Evolutionary conservation across 495 filamentous ascomycete species (phyloP).

Genomic region (Barbatosphaeria neglecta): DNA sequence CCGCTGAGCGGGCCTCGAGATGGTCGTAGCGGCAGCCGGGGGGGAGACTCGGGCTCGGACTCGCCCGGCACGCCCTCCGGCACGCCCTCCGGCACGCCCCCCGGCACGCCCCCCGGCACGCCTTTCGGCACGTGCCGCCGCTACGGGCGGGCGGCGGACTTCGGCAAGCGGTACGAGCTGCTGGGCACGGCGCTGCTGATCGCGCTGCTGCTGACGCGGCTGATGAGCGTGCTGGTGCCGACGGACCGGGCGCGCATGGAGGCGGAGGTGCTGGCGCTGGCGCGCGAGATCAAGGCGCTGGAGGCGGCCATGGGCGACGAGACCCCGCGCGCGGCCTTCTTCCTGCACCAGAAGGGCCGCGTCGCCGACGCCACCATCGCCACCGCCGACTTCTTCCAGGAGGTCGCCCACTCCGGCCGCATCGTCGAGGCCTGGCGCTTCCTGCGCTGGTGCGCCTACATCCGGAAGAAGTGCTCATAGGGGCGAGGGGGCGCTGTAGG

Average conservation of each 20-base stretch:
- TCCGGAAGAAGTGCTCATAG: background rate
- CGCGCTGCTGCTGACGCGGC: background rate
- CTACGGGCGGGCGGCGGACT: background rate
- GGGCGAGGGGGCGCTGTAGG: no score
- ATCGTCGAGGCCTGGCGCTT: slow-evolving; percentile 4
- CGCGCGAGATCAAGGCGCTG: slow-evolving; percentile 1
- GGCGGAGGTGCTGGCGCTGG: slow-evolving; percentile 2
- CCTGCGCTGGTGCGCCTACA: background rate
- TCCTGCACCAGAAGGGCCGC: slow-evolving; percentile 1
- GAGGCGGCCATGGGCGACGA: background rate
- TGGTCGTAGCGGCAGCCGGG: no score
- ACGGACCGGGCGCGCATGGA: slow-evolving; percentile 2
- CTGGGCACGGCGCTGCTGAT: slow-evolving; percentile 1
- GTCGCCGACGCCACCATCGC: slow-evolving; percentile 2
- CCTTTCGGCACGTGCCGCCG: background rate
- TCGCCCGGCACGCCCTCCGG: no score
- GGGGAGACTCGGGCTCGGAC: no score
- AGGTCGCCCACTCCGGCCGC: background rate
- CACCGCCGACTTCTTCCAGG: background rate
- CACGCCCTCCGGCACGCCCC: background rate
- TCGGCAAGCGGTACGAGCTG: slow-evolving; percentile 4
- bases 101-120: background rate
- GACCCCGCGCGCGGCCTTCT: slow-evolving; percentile 1
- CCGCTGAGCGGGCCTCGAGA: no score
- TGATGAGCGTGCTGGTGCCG: slow-evolving; percentile 1